Base-by-base conservation (phyloP, 768 basidiomycete species). In the Suillus decipiens region DNA sequence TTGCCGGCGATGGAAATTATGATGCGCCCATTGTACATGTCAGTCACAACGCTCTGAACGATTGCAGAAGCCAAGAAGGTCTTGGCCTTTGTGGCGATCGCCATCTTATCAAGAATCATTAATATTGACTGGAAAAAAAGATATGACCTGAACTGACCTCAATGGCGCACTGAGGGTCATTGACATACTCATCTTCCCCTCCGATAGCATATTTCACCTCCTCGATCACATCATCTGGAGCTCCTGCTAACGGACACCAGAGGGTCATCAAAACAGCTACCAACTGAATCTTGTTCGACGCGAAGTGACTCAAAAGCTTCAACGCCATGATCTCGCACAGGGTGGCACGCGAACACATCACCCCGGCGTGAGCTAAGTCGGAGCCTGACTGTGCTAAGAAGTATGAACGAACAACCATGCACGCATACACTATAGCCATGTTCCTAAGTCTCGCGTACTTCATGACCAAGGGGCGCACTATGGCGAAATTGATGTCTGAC, bases 251-350 rank as follows among this genome's bases (percentile, higher is more conserved):
- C 2, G 95, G 92, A 72, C 88, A 92, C 90, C 93, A 97, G 62
- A 83, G 85, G 0, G 87, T 88, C 0, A 92, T 95, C 58, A 98
- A 76, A 33, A 92, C 89, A 10, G 90, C 87, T 22, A 77, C 84
- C 22, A 95, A 81, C 62, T 90, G 86, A n/a, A 95, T 83, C 70
- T 90, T 84, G 68, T 87, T 85, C 5, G 83, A 83, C 1, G 91
- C 88, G 70, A 92, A 95, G 37, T 82, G 82, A 24, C 83, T 85
- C 12, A 95, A 80, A 28, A 96, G 84, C 70, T 97, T 97, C 80
- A 93, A 87, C 10, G 96, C 94, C 22, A 97, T 75, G 17, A 97
- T 85, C 72, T 97, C 94, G 75, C 93, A 96, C 11, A 96, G 81
- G 36, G 82, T 87, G 5, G 94, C 95, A 45, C 90, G 80, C 11